Evolutionary conservation across 176 grass and related monocot genomes (phyloP).

Genomic region (Eragrostis curvula): DNA sequence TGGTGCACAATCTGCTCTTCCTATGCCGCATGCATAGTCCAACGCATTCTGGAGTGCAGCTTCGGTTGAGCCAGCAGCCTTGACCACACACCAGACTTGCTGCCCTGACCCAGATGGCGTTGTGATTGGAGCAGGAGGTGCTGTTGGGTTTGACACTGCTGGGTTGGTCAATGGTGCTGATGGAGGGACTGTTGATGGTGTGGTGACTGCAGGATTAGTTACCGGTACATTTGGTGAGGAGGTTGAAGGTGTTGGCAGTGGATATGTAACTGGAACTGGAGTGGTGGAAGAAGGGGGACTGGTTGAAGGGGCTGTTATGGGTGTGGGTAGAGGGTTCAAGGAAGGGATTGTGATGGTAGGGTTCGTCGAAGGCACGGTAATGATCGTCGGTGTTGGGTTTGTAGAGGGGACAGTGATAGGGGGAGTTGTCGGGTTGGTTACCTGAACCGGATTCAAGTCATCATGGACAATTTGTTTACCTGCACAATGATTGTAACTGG

Average conservation of each 20-base stretch:
- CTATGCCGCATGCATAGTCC: conserved; percentile 86
- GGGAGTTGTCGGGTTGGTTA: conserved; percentile 39
- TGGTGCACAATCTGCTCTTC: conserved; percentile 59
- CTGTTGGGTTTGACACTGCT: conserved; percentile 23
- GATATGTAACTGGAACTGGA: conserved; percentile 35
- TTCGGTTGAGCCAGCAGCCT: conserved; percentile 49
- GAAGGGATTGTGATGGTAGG: conserved; percentile 74
- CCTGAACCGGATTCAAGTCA: conserved; percentile 32
- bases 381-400: conserved; percentile 49
- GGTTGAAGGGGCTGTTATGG: conserved; percentile 51
- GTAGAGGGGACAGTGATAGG: conserved; percentile 49
- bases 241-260: conserved; percentile 56
- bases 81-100: conserved; percentile 74
- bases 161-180: conserved; percentile 58
- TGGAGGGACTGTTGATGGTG: conserved; percentile 46
- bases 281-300: conserved; percentile 33
- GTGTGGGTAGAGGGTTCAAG: conserved; percentile 66
- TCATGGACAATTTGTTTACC: conserved; percentile 45
- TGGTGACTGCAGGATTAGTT: conserved; percentile 52
- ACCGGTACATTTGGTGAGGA: conserved; percentile 44
- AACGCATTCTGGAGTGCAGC: conserved; percentile 60
- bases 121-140: conserved; percentile 38
- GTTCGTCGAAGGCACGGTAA: conserved; percentile 61
- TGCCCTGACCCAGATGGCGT: conserved; percentile 47
- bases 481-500: neutral